A percentile compares a stretch with the other conserved stretches of the same genome.
Conservation (phyloP, 2,329 filamentous ascomycete genomes). For the Botryotinia calthae region DNA sequence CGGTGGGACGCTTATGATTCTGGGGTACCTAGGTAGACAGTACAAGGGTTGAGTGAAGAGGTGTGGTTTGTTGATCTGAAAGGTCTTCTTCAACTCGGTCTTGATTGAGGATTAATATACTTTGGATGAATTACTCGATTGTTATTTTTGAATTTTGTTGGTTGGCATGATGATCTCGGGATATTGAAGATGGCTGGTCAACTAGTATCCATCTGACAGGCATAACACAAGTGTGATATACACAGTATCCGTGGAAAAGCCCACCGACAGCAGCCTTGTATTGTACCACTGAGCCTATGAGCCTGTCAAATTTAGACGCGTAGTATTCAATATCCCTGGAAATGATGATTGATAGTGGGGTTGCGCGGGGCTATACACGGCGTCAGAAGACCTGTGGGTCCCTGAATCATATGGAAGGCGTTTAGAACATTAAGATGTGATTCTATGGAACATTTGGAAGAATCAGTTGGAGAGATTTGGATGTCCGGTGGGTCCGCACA, state of each 20-base stretch:
- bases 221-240: neutral
- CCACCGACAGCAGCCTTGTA: neutral
- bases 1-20: neutral
- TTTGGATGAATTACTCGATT: neutral
- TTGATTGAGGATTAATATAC: neutral
- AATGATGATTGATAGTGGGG: slow-evolving; percentile 10
- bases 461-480: neutral
- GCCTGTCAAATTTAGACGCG: slow-evolving; percentile 17
- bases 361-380: slow-evolving; percentile 15
- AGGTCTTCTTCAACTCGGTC: neutral
- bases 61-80: neutral
- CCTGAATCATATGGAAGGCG: slow-evolving; percentile 3
- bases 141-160: neutral
- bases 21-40: neutral
- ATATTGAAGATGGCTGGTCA: slow-evolving; percentile 1
- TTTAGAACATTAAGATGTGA: neutral
- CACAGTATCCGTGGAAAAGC: neutral
- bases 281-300: neutral
- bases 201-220: neutral
- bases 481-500: neutral
- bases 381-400: slow-evolving; percentile 12
- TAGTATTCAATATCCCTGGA: slow-evolving; percentile 7
- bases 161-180: neutral
- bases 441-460: neutral
- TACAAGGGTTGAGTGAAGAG: neutral